Conservation (phyloP, 441 rosid species). For the Adansonia madagascariensis region DNA sequence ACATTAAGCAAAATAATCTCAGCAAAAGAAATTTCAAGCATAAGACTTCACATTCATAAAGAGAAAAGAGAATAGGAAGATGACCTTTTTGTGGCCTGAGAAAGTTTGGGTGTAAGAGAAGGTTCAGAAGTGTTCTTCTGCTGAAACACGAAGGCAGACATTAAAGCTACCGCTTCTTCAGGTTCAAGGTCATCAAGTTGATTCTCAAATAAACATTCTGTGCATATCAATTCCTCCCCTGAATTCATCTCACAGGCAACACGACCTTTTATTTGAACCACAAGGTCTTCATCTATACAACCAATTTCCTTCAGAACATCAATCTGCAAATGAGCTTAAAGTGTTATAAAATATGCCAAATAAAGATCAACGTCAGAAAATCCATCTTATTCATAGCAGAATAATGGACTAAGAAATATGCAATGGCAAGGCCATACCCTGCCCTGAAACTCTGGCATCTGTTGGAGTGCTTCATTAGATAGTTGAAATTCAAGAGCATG, state of each 20-base stretch:
- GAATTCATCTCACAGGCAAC: slow-evolving; percentile 99
- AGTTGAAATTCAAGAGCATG: slow-evolving; percentile 57
- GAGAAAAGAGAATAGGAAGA: background rate
- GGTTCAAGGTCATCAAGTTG: slow-evolving; percentile 91
- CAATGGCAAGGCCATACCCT: slow-evolving; percentile 56
- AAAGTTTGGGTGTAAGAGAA: slow-evolving; percentile 76
- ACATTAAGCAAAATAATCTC: slow-evolving; percentile 7
- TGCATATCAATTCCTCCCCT: slow-evolving; percentile 94
- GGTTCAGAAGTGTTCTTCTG: slow-evolving; percentile 89
- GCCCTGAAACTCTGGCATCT: slow-evolving; percentile 98
- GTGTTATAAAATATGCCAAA: slow-evolving; percentile 26
- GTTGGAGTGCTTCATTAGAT: slow-evolving; percentile 93
- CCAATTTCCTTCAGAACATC: slow-evolving; percentile 88
- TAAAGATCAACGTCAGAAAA: slow-evolving; percentile 26
- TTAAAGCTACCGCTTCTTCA: slow-evolving; percentile 98
- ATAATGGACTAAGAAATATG: slow-evolving; percentile 16
- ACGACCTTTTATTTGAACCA: slow-evolving; percentile 96
- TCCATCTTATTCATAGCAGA: slow-evolving; percentile 18
- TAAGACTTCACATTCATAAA: background rate
- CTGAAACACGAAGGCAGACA: slow-evolving; percentile 99
- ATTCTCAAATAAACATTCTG: slow-evolving; percentile 92
- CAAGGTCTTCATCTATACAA: slow-evolving; percentile 85
- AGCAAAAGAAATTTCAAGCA: background rate
- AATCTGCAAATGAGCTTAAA: slow-evolving; percentile 59
- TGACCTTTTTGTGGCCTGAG: slow-evolving; percentile 75